phyloP scores from a whole-genome alignment of 495 filamentous ascomycete species.

The Aspergillus biplanus region DNA sequence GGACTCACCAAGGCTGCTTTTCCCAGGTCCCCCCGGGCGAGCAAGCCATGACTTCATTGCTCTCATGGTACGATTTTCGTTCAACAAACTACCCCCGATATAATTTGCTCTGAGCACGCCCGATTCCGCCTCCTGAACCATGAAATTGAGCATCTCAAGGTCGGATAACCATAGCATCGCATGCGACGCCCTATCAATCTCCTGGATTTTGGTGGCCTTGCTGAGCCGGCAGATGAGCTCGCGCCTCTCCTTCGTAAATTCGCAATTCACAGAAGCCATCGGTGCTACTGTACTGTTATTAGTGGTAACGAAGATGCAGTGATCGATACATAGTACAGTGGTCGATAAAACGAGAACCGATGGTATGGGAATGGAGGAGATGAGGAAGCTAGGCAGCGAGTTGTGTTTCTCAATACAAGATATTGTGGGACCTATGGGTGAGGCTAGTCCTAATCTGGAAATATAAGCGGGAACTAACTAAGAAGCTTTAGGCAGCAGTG shows the following conservation, averaged over 20 bases:
- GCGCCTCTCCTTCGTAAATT: neutral
- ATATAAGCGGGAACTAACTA: too few species aligned
- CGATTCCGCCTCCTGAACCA: neutral
- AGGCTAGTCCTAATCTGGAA: too few species aligned
- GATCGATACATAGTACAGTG: too few species aligned
- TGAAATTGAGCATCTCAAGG: neutral
- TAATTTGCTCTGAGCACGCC: neutral
- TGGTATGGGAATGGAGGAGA: too few species aligned
- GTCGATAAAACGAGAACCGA: too few species aligned
- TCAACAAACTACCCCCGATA: neutral
- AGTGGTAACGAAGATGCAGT: too few species aligned
- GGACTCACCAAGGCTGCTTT: neutral
- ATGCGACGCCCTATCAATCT: neutral
- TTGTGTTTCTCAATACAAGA: too few species aligned
- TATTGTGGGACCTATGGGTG: too few species aligned
- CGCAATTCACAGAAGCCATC: too few species aligned
- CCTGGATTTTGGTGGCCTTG: neutral
- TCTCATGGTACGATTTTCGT: neutral
- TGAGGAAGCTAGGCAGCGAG: too few species aligned
- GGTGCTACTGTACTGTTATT: too few species aligned
- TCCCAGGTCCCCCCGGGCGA: neutral
- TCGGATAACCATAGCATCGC: conserved; percentile 1
- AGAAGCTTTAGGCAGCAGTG: too few species aligned
- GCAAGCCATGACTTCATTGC: neutral
- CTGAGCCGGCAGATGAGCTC: neutral